Evolutionary conservation across 2,329 filamentous ascomycete genomes (phyloP), one percentile per base, ranked within the genome.

Genomic region (Xylariaceae sp.): DNA sequence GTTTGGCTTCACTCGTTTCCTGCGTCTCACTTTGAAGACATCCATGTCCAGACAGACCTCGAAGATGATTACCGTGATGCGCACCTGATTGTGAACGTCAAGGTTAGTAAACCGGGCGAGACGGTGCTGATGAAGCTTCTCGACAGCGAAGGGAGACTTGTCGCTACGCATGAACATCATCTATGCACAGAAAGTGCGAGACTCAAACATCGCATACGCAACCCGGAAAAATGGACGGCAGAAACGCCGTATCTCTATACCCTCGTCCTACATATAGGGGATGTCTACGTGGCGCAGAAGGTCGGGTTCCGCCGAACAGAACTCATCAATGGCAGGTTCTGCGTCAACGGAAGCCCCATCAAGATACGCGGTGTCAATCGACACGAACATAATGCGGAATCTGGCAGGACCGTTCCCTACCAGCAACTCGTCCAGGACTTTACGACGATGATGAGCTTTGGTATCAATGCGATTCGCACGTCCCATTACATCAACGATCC

Each of bases 381-480:
- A 39, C 88, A 90, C 64, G 88, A 90, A 59, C 86, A 90, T 63
- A 84, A 89, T 65, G 82, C 85, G 0, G 74, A 79, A 58, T 80
- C 79, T 4, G 86, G 87, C 0, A 80, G 86, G 0, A 78, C 85
- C 0, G 83, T 89, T 0, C 84, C 85, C 0, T 79, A 81, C 34
- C 79, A 82, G 0, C 83, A 81, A n/a, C 79, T 89, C 66, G 77
- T 80, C 56, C 73, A 76, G 1, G 87, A 90, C 62, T 75, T 90
- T 2, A 62, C 86, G 2, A 73, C 80, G 3, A 90, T 90, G 86
- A 89, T 89, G 69, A 74, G 73, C 1, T 80, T 87, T 72, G 88
- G 88, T 64, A 81, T 90, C 69, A 90, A 90, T 62, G 84, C 86
- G 1, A 79, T 90, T 8, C 82, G 88, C 1, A 87, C 84, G 0